These are phyloP conservation scores for Tricholoma saponaceum DNA, from an alignment of 768 basidiomycete genomes.

Conservation along the genomic window DNA sequence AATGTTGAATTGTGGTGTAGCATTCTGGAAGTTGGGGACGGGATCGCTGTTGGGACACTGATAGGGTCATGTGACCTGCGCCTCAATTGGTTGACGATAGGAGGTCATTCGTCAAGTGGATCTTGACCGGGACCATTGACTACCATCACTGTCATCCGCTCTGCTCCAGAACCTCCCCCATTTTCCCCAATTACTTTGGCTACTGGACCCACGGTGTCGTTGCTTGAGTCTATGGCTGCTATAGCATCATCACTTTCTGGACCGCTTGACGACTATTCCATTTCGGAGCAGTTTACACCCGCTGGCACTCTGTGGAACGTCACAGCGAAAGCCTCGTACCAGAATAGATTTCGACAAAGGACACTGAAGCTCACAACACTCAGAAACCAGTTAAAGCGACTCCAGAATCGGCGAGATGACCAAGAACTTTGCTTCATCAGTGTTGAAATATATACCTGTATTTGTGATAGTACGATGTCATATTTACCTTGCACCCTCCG, in stretches of 20 bases:
- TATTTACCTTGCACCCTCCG: not conserved
- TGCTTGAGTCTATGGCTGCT: not conserved
- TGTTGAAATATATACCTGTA: not conserved
- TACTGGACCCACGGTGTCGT: not conserved
- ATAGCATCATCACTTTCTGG: not conserved
- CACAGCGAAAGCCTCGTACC: not conserved
- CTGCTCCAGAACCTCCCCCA: not conserved
- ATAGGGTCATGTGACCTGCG: no score
- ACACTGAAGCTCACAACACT: not conserved
- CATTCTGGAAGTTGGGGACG: no score
- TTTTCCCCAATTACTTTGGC: not conserved
- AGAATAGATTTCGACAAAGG: not conserved
- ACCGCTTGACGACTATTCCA: not conserved
- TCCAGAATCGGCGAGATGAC: not conserved
- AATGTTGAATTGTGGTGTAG: no score
- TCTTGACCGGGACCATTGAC: no score
- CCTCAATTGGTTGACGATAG: no score
- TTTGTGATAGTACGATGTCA: not conserved
- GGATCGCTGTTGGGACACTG: no score
- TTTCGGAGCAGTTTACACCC: not conserved
- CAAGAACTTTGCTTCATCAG: not conserved
- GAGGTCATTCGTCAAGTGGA: no score
- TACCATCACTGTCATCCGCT: not conserved
- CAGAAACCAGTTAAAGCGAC: not conserved
- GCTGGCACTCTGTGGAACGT: not conserved